Conservation (phyloP, 495 filamentous ascomycete genomes). For the Collariella sp. region DNA sequence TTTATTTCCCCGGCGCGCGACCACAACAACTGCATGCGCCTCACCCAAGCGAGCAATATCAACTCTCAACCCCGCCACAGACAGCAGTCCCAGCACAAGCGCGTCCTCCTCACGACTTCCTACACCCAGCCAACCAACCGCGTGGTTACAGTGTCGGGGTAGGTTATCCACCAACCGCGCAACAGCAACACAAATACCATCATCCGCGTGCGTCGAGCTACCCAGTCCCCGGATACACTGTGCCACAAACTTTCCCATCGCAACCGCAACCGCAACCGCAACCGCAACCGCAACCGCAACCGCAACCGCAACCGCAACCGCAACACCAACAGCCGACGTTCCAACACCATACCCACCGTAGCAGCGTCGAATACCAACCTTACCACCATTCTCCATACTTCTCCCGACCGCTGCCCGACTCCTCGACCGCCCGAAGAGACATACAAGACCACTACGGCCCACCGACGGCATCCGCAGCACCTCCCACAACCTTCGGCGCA, state of each 20-base stretch:
- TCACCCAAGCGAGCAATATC: constrained; percentile 17
- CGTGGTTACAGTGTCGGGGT: not conserved
- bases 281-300: constrained; percentile 9
- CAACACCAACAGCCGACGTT: constrained; percentile 4
- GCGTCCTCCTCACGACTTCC: not conserved
- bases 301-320: too few relatives aligned
- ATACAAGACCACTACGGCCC: not conserved
- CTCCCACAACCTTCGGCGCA: not conserved
- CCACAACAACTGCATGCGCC: constrained; percentile 12
- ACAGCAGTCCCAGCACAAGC: not conserved
- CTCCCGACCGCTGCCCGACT: not conserved
- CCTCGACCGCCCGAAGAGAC: not conserved
- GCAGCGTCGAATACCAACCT: not conserved
- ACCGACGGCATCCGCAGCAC: not conserved
- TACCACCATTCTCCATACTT: constrained; percentile 4
- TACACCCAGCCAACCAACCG: not conserved
- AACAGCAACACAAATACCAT: constrained; percentile 12
- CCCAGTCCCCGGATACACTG: constrained; percentile 4
- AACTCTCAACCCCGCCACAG: constrained; percentile 15
- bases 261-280: constrained; percentile 16
- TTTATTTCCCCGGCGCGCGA: constrained; percentile 16
- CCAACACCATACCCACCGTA: not conserved
- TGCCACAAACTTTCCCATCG: constrained; percentile 4
- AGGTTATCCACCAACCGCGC: constrained; percentile 2
- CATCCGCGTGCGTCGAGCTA: not conserved